A percentile compares a stretch with the other conserved stretches of the same genome.
Conservation (phyloP, 331 rosid genomes). For the Malus hybrid region DNA sequence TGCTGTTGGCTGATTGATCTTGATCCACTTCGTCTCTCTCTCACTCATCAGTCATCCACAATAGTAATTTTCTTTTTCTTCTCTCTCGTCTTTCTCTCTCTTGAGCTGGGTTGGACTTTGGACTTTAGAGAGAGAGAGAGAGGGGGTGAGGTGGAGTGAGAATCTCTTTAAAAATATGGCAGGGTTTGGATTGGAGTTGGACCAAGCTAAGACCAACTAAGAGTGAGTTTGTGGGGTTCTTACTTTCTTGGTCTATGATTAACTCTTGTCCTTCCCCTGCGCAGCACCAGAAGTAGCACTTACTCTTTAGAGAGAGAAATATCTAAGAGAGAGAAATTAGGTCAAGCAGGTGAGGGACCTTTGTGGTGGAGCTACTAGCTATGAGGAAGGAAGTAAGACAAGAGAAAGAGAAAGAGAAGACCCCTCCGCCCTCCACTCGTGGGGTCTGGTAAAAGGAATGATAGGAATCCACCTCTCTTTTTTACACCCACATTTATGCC, state of each 20-base stretch:
- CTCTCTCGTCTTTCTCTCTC: too few species aligned
- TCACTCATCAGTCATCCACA: not conserved
- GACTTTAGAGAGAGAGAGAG: constrained; percentile 23
- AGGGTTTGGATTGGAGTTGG: constrained; percentile 10
- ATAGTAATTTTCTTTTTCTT: not conserved
- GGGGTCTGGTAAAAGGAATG: constrained; percentile 29
- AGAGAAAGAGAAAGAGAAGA: not conserved
- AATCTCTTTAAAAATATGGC: not conserved
- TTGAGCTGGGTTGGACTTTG: not conserved
- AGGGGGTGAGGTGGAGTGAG: constrained; percentile 3
- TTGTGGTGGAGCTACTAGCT: not conserved
- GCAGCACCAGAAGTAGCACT: not conserved
- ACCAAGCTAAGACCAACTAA: constrained; percentile 15
- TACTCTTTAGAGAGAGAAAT: not conserved
- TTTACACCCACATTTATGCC: not conserved
- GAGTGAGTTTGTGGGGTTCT: not conserved
- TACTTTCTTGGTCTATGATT: too few species aligned
- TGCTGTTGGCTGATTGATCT: constrained; percentile 8
- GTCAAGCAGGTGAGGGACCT: not conserved
- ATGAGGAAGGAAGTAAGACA: not conserved
- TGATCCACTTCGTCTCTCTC: not conserved
- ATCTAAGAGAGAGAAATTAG: not conserved
- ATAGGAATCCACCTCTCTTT: not conserved
- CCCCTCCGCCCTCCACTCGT: constrained; percentile 36
- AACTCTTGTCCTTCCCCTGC: constrained; percentile 9